Conservation (phyloP, 345 rosid species). For the Salix udensis region DNA sequence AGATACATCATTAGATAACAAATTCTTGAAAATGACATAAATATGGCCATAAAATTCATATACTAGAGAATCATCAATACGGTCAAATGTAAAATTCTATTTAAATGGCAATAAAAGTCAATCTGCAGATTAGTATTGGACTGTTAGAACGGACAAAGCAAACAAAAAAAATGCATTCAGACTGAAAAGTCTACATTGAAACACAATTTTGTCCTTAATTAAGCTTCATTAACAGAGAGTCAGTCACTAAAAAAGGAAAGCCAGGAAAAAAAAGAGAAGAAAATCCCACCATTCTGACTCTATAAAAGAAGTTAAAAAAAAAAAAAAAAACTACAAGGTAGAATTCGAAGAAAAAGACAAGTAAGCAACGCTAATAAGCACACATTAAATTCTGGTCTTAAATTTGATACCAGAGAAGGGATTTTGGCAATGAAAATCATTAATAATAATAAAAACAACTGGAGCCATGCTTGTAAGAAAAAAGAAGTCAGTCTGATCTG, state of each 20-base stretch:
- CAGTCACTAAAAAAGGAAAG: neutral
- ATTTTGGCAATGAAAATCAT: neutral
- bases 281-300: neutral
- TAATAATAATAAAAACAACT: neutral
- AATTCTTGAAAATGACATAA: neutral
- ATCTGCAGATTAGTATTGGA: conserved; percentile 11
- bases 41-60: neutral
- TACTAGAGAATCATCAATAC: neutral
- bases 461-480: neutral
- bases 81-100: conserved; percentile 16
- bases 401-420: neutral
- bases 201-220: conserved; percentile 1
- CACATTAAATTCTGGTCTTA: neutral
- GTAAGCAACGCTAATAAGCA: neutral
- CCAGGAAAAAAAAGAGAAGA: neutral
- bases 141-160: neutral
- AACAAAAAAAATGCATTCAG: conserved; percentile 11
- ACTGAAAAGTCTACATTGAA: conserved; percentile 3
- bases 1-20: neutral
- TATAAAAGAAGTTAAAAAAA: neutral
- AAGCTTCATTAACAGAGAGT: neutral
- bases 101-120: conserved; percentile 18
- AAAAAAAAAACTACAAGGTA: neutral
- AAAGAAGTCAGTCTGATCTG: neutral
- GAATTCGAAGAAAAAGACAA: neutral